Base-by-base conservation (phyloP, 2,329 filamentous ascomycete species). In the Arthroderma sp. region DNA sequence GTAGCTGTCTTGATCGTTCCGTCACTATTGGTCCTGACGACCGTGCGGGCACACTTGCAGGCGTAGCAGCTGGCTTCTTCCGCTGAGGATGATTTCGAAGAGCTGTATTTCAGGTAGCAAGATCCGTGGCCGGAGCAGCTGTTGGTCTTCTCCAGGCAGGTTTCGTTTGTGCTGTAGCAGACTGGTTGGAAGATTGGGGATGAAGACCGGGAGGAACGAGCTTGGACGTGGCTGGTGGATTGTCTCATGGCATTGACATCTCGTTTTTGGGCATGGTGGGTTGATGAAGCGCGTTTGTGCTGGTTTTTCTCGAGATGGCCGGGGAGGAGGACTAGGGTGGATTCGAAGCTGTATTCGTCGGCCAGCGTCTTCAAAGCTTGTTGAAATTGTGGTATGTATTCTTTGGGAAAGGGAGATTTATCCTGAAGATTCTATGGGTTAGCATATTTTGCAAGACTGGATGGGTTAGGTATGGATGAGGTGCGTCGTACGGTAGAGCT, bases 111-210 rank as follows among this genome's bases (percentile, higher is more conserved):
- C 60, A 82, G 71, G 52, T 73, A 68, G 69, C 91, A 96, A 29
- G 64, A 58, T 39, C 91, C 91, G 63, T 91, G 87, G 44, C 82
- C 79, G 9, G 83, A 85, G 73, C 91, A 98, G 59, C 78, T 78
- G 55, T 78, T 74, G 2, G 91, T 98, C 36, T 68, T 70, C 46
- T 72, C 71, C 41, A 74, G 66, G 66, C 89, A 96, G 46, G 74
- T 69, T 36, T 80, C 77, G 53, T 78, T 66, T 2, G 80, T 80
- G 43, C 70, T 61, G 70, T 93, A 89, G 73, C 89, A 96, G 38
- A 77, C 65, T 5, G 84, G 81, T 39, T 88, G 71, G 27, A 77
- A 67, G 44, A 72, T 71, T 57, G 42, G 64, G 57, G 50, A 56
- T 61, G 42, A 55, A 47, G 43, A 63, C 15, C 15, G 15, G 15